A percentile compares a stretch with the other conserved stretches of the same genome.
These are phyloP conservation scores for Sphaerosporella brunnea DNA, from an alignment of 495 filamentous ascomycete species.

Conservation along the genomic window DNA sequence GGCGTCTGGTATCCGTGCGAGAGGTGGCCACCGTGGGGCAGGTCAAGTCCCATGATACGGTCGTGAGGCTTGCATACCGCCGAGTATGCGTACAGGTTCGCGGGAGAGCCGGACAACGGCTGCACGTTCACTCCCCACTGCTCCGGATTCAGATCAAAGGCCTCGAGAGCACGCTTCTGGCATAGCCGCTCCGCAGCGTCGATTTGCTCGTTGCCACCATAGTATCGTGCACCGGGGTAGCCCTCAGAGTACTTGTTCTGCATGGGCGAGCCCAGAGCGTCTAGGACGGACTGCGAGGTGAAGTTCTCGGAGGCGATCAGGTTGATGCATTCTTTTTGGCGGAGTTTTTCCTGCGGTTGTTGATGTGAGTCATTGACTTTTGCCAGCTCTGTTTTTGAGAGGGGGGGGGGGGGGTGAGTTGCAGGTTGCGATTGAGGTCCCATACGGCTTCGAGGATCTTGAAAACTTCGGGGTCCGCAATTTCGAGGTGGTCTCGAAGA, in stretches of 20 bases:
- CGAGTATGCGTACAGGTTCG: conserved; percentile 90
- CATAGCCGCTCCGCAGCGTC: conserved; percentile 79
- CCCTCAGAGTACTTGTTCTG: conserved; percentile 99
- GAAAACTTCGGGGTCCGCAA: conserved; percentile 72
- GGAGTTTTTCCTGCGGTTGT: conserved; percentile 68
- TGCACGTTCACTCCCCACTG: conserved; percentile 99
- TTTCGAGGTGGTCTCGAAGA: conserved; percentile 56
- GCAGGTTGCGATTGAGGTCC: no score
- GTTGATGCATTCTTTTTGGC: conserved; percentile 96
- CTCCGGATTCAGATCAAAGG: conserved; percentile 62
- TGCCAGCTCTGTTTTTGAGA: no score
- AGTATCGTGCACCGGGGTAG: conserved; percentile 91
- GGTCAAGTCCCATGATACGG: conserved; percentile 88
- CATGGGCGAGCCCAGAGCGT: conserved; percentile 95
- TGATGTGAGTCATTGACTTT: neutral
- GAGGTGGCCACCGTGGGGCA: conserved; percentile 90
- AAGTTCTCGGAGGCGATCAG: conserved; percentile 98
- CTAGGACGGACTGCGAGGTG: conserved; percentile 89
- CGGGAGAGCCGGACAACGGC: conserved; percentile 85
- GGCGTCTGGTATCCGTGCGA: conserved; percentile 97
- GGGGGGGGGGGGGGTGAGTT: no score
- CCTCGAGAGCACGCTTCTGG: conserved; percentile 70
- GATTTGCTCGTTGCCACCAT: conserved; percentile 92
- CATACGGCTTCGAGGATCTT: conserved; percentile 74
- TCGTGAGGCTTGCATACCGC: conserved; percentile 84